These are phyloP conservation scores for Rhododendron kiyosumense DNA, from an alignment of 148 eudicot species.

Conservation along the genomic window DNA sequence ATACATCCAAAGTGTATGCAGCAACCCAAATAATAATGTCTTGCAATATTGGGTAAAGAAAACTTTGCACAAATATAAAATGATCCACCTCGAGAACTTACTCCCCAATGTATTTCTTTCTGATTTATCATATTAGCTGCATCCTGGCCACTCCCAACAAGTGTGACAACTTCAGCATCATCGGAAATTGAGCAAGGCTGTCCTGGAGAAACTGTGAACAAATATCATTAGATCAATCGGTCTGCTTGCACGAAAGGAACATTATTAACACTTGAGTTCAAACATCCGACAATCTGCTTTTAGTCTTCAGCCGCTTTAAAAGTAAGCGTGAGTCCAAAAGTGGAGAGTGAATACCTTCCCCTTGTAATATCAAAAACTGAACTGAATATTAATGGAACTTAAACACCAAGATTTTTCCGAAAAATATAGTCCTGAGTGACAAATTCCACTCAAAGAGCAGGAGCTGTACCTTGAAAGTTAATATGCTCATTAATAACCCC, in stretches of 20 bases:
- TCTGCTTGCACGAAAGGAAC: background rate
- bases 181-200: conserved; percentile 80
- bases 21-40: background rate
- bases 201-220: conserved; percentile 76
- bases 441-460: background rate
- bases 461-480: conserved; percentile 66
- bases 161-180: conserved; percentile 79
- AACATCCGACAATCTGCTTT: background rate
- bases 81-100: conserved; percentile 30
- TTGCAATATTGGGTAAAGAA: background rate
- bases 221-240: conserved; percentile 2
- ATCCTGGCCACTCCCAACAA: conserved; percentile 91
- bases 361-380: background rate
- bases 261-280: background rate
- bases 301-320: background rate
- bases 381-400: background rate
- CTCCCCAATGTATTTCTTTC: conserved; percentile 99
- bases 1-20: background rate
- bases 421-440: background rate
- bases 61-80: background rate
- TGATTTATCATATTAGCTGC: conserved; percentile 81
- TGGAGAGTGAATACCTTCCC: background rate
- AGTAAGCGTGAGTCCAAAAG: background rate
- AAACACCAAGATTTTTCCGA: background rate
- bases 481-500: conserved; percentile 95